Evolutionary conservation across 495 filamentous ascomycete species (phyloP), one percentile per base, ranked within the genome.

Genomic region (Poronia punctata): DNA sequence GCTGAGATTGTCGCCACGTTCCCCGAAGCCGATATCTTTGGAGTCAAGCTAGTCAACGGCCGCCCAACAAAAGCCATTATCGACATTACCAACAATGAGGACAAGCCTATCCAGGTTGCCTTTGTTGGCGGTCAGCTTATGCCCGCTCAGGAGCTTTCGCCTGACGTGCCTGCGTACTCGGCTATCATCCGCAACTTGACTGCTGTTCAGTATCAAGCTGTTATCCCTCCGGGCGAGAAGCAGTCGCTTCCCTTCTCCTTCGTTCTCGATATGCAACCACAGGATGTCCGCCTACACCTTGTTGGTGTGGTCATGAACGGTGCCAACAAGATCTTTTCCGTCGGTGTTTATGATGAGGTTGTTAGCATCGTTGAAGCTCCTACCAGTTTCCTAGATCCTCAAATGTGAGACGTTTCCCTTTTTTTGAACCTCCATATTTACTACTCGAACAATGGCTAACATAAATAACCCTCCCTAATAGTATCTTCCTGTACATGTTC

Each of bases 401-500:
- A 96, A 59, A 90, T 95, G 90, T 95, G 72, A 70, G 79, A 60
- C 36, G 26, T 41, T 28, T 36, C 26, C 17, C 16, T n/a, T 22
- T 32, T 10, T 17, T 46, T 36, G 23, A 24, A 20, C 15, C 15
- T 32, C 28, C 17, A n/a, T 27, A n/a, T n/a, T n/a, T n/a, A n/a
- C n/a, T 11, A 11, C 16, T 15, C 20, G 28, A 30, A 20, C 7
- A 21, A 16, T 27, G 22, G 43, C 53, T 71, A 48, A 71, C 30
- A n/a, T n/a, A n/a, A n/a, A n/a, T n/a, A n/a, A 10, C 35, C 5
- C 35, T 15, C 5, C 14, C 25, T n/a, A n/a, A 25, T 45, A 94
- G 89, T 52, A 84, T 95, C 66, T 98, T 98, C 79, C 82, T 98
- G 43, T 98, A 97, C 71, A 79, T 95, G 62, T 78, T 97, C 72